phyloP scores from a whole-genome alignment of 2,329 filamentous ascomycete genomes.

The Lecanosticta acicola region DNA sequence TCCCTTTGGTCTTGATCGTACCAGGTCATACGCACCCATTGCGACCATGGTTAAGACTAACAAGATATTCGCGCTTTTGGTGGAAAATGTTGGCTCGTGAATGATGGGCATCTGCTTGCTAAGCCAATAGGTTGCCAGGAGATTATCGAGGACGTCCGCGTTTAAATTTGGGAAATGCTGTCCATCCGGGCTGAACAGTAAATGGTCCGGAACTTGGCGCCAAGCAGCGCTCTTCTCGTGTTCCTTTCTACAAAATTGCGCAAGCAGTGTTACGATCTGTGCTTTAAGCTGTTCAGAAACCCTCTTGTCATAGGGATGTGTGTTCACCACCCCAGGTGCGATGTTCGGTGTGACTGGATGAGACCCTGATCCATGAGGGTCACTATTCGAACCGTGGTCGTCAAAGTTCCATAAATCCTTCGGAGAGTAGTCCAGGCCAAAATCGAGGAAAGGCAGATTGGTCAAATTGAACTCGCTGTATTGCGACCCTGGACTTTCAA shows the following conservation, averaged over 20 bases:
- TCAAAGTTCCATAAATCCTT: slow-evolving; percentile 20
- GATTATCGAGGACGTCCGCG: slow-evolving; percentile 85
- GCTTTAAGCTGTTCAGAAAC: slow-evolving; percentile 8
- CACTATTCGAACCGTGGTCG: neutral
- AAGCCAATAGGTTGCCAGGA: slow-evolving; percentile 88
- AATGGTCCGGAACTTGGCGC: neutral
- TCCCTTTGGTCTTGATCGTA: slow-evolving; percentile 68
- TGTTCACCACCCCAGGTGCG: neutral
- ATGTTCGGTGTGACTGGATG: neutral
- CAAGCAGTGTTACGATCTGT: slow-evolving; percentile 7
- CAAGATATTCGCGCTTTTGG: slow-evolving; percentile 73
- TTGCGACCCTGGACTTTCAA: slow-evolving; percentile 25
- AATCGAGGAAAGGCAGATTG: slow-evolving; percentile 24
- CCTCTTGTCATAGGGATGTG: neutral
- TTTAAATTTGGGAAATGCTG: slow-evolving; percentile 53
- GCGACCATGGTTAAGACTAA: slow-evolving; percentile 81
- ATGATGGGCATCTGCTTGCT: slow-evolving; percentile 83
- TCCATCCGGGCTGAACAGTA: neutral
- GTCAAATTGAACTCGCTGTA: slow-evolving; percentile 22
- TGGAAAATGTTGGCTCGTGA: slow-evolving; percentile 84
- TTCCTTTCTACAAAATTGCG: slow-evolving; percentile 10
- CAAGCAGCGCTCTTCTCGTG: slow-evolving; percentile 1
- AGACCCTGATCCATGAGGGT: neutral
- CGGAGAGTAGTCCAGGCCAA: slow-evolving; percentile 23
- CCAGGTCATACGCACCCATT: slow-evolving; percentile 79